phyloP scores from a whole-genome alignment of 371 early-diverging fungal genomes.

The Umbelopsis sp. region DNA sequence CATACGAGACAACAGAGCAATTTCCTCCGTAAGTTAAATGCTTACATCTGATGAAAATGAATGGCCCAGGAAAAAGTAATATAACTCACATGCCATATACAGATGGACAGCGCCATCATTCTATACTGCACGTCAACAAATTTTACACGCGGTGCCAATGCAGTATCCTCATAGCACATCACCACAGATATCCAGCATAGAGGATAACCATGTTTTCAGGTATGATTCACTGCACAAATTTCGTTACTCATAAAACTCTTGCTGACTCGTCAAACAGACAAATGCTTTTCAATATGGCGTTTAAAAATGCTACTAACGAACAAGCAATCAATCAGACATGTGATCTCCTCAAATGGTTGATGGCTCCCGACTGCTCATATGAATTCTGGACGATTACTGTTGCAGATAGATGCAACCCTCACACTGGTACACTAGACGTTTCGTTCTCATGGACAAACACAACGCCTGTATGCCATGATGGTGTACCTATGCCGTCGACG shows the following conservation, averaged over 20 bases:
- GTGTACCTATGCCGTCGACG: not conserved
- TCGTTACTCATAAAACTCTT: not conserved
- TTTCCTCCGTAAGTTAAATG: conserved; percentile 8
- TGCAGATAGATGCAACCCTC: not conserved
- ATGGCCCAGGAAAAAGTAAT: too few species aligned
- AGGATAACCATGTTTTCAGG: conserved; percentile 15
- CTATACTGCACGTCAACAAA: not conserved
- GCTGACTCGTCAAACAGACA: not conserved
- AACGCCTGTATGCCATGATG: conserved; percentile 6
- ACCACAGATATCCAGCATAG: conserved; percentile 12
- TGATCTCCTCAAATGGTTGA: conserved; percentile 1
- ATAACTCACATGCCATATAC: too few species aligned
- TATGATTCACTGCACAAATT: not conserved
- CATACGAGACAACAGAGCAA: conserved; percentile 16
- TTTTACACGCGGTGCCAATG: conserved; percentile 18
- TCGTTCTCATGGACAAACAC: conserved; percentile 11
- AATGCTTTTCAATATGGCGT: conserved; percentile 13
- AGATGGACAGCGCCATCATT: conserved; percentile 16
- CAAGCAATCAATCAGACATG: conserved; percentile 20
- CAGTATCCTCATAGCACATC: conserved; percentile 19
- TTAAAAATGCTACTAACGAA: conserved; percentile 21
- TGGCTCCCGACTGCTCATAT: conserved; percentile 16
- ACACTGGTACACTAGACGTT: conserved; percentile 1
- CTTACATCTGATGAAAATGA: too few species aligned
- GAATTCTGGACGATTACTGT: conserved; percentile 2